A percentile compares a stretch with the other conserved stretches of the same genome.
These are phyloP conservation scores for Colletotrichum limetticola DNA, from an alignment of 2,329 filamentous ascomycete species.

Conservation along the genomic window DNA sequence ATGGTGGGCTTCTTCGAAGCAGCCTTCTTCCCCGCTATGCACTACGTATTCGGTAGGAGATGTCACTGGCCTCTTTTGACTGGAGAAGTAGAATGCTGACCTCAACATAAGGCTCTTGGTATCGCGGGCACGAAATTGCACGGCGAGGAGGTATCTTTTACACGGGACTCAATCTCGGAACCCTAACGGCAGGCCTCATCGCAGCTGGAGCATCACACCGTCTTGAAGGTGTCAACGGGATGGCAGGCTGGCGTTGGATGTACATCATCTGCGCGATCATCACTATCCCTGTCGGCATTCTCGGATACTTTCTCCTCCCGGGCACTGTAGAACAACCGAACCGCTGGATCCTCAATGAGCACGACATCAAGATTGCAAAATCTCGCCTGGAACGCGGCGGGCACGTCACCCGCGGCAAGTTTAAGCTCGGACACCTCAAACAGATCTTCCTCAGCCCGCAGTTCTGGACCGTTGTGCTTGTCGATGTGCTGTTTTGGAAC, in stretches of 20 bases:
- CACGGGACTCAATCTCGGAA: conserved; percentile 54
- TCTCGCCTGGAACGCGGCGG: conserved; percentile 50
- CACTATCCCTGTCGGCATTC: conserved; percentile 53
- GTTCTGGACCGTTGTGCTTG: conserved; percentile 47
- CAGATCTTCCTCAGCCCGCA: conserved; percentile 52
- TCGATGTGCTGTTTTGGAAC: conserved; percentile 60
- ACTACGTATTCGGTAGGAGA: conserved; percentile 50
- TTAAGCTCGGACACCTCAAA: conserved; percentile 45
- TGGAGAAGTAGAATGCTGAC: conserved; percentile 50
- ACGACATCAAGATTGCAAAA: conserved; percentile 40
- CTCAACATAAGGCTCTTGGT: conserved; percentile 55
- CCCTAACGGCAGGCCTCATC: conserved; percentile 56
- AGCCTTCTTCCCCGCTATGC: conserved; percentile 46
- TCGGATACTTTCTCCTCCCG: conserved; percentile 51
- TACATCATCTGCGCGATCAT: conserved; percentile 57
- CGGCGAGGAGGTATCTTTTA: conserved; percentile 55
- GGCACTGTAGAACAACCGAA: conserved; percentile 44
- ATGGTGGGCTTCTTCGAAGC: conserved; percentile 47
- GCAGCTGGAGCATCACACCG: conserved; percentile 56
- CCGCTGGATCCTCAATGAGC: conserved; percentile 42
- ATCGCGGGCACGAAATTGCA: conserved; percentile 54
- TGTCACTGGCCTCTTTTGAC: too few species aligned
- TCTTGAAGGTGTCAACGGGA: conserved; percentile 51
- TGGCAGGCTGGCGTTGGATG: conserved; percentile 58
- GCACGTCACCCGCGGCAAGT: conserved; percentile 51